A percentile compares a stretch with the other conserved stretches of the same genome.
Conservation (phyloP, 2,329 filamentous ascomycete genomes). For the Penicillium sp. region DNA sequence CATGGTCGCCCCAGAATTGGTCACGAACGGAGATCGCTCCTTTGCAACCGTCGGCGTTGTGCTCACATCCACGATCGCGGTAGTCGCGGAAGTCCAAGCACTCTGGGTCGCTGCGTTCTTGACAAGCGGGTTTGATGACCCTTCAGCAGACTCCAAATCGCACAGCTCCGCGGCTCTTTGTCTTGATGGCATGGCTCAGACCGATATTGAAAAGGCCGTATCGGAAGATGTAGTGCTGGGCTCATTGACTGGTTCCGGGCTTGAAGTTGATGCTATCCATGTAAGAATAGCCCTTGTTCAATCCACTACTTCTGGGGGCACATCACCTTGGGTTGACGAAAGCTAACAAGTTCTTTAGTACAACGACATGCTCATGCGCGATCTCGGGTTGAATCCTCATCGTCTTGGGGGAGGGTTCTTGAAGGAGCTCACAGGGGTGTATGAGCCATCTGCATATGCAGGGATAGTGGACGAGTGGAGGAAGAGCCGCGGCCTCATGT, state of each 20-base stretch:
- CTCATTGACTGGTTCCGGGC: constrained; percentile 27
- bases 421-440: constrained; percentile 32
- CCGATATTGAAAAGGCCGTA: constrained; percentile 21
- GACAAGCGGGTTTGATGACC: constrained; percentile 28
- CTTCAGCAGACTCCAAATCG: background rate
- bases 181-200: constrained; percentile 9
- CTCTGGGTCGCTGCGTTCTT: constrained; percentile 35
- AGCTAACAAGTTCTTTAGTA: constrained; percentile 26
- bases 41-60: constrained; percentile 30
- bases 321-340: background rate
- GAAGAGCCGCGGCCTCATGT: background rate
- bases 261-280: constrained; percentile 33
- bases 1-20: constrained; percentile 31
- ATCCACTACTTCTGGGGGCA: too few species aligned
- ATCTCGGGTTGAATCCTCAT: constrained; percentile 34
- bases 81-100: constrained; percentile 35
- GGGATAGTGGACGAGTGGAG: constrained; percentile 37
- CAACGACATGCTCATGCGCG: constrained; percentile 34
- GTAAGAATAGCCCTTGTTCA: constrained; percentile 15
- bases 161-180: background rate
- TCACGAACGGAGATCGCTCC: constrained; percentile 32
- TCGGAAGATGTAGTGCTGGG: constrained; percentile 34
- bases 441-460: constrained; percentile 32
- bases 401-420: constrained; percentile 29
- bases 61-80: constrained; percentile 28